Evolutionary conservation across 202 grass and related monocot genomes (phyloP).

Genomic region (Alloteropsis angusta): DNA sequence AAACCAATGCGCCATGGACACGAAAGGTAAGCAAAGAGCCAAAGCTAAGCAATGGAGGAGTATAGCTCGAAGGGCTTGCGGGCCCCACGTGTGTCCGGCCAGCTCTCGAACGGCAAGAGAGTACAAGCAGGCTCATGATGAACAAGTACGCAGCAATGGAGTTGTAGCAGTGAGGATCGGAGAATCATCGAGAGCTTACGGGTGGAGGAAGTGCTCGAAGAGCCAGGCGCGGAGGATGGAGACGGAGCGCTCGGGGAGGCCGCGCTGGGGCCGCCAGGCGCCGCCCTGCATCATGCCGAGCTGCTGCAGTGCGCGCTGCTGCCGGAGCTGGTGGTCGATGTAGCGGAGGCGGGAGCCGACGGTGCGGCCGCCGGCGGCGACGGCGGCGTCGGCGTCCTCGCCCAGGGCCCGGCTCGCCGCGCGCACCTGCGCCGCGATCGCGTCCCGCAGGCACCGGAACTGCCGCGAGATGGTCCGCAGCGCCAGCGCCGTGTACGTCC

Average conservation of each 20-base stretch:
- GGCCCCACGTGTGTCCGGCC: neutral
- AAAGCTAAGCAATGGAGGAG: neutral
- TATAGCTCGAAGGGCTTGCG: neutral
- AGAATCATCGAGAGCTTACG: slow-evolving; percentile 30
- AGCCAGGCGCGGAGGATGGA: slow-evolving; percentile 95
- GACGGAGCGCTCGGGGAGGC: slow-evolving; percentile 89
- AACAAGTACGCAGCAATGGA: neutral
- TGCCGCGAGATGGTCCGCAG: slow-evolving; percentile 90
- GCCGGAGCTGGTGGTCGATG: slow-evolving; percentile 94
- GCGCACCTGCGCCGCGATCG: slow-evolving; percentile 63
- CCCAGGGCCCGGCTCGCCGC: slow-evolving; percentile 61
- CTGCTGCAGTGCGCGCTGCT: slow-evolving; percentile 91
- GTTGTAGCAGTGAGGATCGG: neutral
- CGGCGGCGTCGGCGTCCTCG: slow-evolving; percentile 44
- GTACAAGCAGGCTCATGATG: neutral
- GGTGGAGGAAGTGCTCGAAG: slow-evolving; percentile 99
- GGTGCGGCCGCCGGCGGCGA: neutral
- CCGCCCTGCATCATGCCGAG: slow-evolving; percentile 96
- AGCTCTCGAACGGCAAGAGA: neutral
- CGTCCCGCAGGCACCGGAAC: slow-evolving; percentile 89
- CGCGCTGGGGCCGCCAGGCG: slow-evolving; percentile 88
- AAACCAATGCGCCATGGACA: neutral
- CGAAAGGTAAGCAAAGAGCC: neutral
- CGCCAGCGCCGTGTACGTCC: slow-evolving; percentile 85
- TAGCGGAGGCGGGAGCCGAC: slow-evolving; percentile 66